Evolutionary conservation across 1,284 basidiomycete species (phyloP), one percentile per base, ranked within the genome.

Genomic region (Mrakiaceae sp.): DNA sequence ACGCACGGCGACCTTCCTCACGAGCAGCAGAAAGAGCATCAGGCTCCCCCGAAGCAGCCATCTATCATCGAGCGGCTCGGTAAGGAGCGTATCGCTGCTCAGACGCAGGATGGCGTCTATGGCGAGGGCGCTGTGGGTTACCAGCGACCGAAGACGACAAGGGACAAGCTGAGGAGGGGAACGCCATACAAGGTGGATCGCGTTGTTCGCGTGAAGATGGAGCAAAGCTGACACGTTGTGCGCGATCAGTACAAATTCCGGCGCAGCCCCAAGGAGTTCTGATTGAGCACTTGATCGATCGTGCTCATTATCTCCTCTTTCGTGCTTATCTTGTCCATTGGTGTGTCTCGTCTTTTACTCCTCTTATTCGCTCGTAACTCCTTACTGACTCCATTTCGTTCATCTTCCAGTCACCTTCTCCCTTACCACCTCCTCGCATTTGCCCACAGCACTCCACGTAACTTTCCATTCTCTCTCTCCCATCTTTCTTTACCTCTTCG

Each of bases 201-300:
- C 44, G 66, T 60, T 56, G 40, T 48, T 39, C n/a, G n/a, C 14
- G 55, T 52, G 27, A 5, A 4, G 55, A 52, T 10, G 27, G 42
- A 42, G 43, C 50, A 40, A 43, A 48, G 11, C 63, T 12, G 51
- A 42, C 52, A 51, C 50, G 40, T 49, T 10, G 56, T 46, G 50
- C 12, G 57, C 7, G 59, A 68, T 49, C 60, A 52, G 88, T 90
- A 89, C 77, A 90, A 90, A 76, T 88, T 90, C 83, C 83, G 84
- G 62, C 82, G 87, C 62, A 87, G 79, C 70, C 90, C 87, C 87
- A 87, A 87, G 49, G 88, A 90, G 74, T 90, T 90, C 76, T 90
- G 70, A 77, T 48, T 7, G 2, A 3, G 7, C 27, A 40, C 16
- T 27, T 2, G 27, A 27, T 27, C 27, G 27, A 27, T 27, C 27